A percentile compares a stretch with the other conserved stretches of the same genome.
phyloP scores from a whole-genome alignment of 2,329 filamentous ascomycete genomes.

The Fusarium multiceps region DNA sequence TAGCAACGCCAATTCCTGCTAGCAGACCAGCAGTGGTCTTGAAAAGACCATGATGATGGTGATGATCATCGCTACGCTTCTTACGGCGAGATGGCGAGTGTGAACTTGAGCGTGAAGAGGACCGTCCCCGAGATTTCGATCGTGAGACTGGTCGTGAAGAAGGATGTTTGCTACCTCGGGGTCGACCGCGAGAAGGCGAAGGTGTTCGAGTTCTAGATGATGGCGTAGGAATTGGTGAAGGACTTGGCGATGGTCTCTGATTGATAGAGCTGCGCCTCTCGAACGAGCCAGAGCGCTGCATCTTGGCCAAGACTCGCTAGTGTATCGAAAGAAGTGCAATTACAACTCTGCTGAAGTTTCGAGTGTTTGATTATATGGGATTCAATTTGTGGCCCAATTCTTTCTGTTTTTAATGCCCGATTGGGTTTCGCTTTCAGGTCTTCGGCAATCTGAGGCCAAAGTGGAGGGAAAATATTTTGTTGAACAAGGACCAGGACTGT shows the following conservation, averaged over 20 bases:
- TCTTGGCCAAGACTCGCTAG: constrained; percentile 29
- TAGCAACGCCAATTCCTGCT: constrained; percentile 51
- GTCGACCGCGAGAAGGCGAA: constrained; percentile 34
- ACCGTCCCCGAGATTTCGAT: constrained; percentile 32
- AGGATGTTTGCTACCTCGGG: not conserved
- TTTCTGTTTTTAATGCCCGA: constrained; percentile 1
- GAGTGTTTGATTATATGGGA: constrained; percentile 9
- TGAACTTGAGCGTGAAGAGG: constrained; percentile 37
- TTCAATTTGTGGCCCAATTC: constrained; percentile 4
- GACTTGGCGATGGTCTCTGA: constrained; percentile 15
- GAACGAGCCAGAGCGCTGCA: constrained; percentile 38
- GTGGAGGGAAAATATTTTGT: not conserved
- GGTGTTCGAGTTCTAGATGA: constrained; percentile 23
- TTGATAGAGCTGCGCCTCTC: constrained; percentile 35
- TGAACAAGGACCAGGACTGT: constrained; percentile 28
- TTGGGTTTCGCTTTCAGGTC: constrained; percentile 11
- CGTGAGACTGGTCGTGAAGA: constrained; percentile 15
- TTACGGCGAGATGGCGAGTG: constrained; percentile 36
- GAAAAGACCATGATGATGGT: constrained; percentile 44
- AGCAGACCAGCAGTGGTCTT: constrained; percentile 50
- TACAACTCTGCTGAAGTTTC: not conserved
- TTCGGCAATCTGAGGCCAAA: constrained; percentile 13
- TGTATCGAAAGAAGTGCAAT: not conserved
- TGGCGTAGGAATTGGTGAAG: constrained; percentile 25
- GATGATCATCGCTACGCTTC: constrained; percentile 22